Conservation (phyloP, 2,329 filamentous ascomycete genomes). For the Cladosporium halotolerans region DNA sequence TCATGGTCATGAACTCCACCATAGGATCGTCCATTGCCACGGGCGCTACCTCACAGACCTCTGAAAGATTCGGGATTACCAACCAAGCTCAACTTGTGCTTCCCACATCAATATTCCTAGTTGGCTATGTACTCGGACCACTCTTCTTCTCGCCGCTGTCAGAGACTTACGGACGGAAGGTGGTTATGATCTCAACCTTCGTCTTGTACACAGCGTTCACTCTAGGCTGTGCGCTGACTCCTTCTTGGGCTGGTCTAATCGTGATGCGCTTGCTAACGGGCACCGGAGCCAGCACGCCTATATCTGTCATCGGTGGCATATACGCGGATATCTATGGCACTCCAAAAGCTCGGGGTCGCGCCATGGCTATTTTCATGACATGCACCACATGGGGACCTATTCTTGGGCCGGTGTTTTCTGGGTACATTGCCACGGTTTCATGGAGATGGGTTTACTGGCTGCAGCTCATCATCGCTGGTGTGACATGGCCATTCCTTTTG, state of each 20-base stretch:
- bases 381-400: slow-evolving; percentile 62
- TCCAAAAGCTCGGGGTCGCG: slow-evolving; percentile 50
- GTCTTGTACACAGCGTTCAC: slow-evolving; percentile 41
- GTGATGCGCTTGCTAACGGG: slow-evolving; percentile 41
- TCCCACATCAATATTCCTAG: slow-evolving; percentile 45
- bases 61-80: slow-evolving; percentile 51
- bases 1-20: slow-evolving; percentile 61
- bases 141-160: slow-evolving; percentile 40
- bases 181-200: slow-evolving; percentile 47
- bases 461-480: slow-evolving; percentile 60
- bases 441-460: slow-evolving; percentile 71
- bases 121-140: slow-evolving; percentile 43
- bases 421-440: slow-evolving; percentile 54
- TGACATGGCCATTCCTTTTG: slow-evolving; percentile 53
- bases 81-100: slow-evolving; percentile 38
- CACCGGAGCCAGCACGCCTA: slow-evolving; percentile 41
- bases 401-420: slow-evolving; percentile 59
- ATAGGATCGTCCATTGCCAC: slow-evolving; percentile 60
- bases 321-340: slow-evolving; percentile 61
- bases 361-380: slow-evolving; percentile 60
- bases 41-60: slow-evolving; percentile 52
- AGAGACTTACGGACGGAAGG: slow-evolving; percentile 41
- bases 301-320: slow-evolving; percentile 56
- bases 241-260: slow-evolving; percentile 39
- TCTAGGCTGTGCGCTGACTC: slow-evolving; percentile 39